Base-by-base conservation (phyloP, 441 rosid species). In the Jatropha multifida region DNA sequence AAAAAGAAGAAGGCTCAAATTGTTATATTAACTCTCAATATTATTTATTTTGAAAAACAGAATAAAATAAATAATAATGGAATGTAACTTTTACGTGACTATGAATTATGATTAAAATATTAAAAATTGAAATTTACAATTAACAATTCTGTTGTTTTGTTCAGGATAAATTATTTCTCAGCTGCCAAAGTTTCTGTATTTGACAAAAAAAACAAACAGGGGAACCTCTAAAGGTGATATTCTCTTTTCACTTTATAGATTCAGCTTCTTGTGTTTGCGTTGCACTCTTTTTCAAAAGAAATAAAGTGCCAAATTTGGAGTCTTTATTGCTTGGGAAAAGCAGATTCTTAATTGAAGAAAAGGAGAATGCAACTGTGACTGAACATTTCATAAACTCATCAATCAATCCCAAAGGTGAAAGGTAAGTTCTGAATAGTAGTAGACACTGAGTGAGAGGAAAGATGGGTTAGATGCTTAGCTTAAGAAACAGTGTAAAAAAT, bases 321-420 rank as follows among this genome's bases (percentile, higher is more conserved):
- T 59, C 74, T 73, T 73, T 74, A 46, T 65, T 77, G 76, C 9
- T 79, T 71, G 78, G 78, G 60, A 84, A 86, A 82, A 79, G 78
- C 63, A 81, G 86, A 88, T 85, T 81, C 87, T 79, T 73, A 76
- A 79, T 67, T 71, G 49, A 81, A 78, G 66, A 74, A 77, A 80
- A 80, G 7, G 78, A 82, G 73, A 80, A 58, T 76, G 76, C 52
- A 72, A 64, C 44, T 51, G 76, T 81, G 85, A 73, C 54, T 69
- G 83, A 68, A 68, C 83, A 83, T 69, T 61, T 26, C 80, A 71
- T 79, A 42, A 52, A 77, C 83, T 79, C 80, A 74, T 82, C 83
- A 65, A 82, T 84, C 78, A 59, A 60, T 60, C 46, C 74, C 61
- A 63, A 68, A 80, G 65, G 76, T 76, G 40, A 75, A 65, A 71